Evolutionary conservation across 352 stramenopile genomes (phyloP).

Genomic region (Pythium plurisporium): DNA sequence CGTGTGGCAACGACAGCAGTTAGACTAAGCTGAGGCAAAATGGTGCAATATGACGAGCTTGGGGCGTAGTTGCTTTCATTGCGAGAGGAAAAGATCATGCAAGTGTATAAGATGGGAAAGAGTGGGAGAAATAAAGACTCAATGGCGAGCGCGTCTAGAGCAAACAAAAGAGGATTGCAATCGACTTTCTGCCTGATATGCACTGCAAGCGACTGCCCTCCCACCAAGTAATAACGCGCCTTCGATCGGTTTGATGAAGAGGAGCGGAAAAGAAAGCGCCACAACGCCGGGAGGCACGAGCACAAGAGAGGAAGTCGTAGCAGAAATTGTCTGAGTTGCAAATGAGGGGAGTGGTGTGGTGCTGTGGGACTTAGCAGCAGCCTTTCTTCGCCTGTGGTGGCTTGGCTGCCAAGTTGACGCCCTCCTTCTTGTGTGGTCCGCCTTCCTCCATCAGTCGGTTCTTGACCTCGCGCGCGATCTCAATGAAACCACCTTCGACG

Average conservation of each 20-base stretch:
- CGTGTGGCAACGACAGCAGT: slow-evolving; percentile 36
- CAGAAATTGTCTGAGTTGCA: slow-evolving; percentile 2
- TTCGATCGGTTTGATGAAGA: slow-evolving; percentile 1
- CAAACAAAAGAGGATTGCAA: slow-evolving; percentile 26
- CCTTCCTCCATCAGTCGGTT: slow-evolving; percentile 88
- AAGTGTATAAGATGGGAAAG: background rate
- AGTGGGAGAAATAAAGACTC: slow-evolving; percentile 13
- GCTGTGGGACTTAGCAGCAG: slow-evolving; percentile 61
- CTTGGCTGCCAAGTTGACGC: slow-evolving; percentile 79
- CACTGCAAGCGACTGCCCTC: slow-evolving; percentile 1
- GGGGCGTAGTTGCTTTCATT: background rate
- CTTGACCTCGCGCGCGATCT: slow-evolving; percentile 88
- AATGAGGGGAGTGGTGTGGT: background rate
- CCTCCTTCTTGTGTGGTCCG: slow-evolving; percentile 81
- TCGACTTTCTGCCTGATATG: slow-evolving; percentile 16
- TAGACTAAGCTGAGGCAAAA: slow-evolving; percentile 1
- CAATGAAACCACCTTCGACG: slow-evolving; percentile 89
- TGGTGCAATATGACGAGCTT: no score
- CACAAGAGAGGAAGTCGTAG: slow-evolving; percentile 5
- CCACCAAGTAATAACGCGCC: background rate
- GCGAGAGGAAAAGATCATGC: background rate
- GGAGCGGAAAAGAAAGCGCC: background rate
- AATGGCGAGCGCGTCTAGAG: slow-evolving; percentile 22
- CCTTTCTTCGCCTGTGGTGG: slow-evolving; percentile 72
- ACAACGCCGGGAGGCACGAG: background rate